phyloP scores from a whole-genome alignment of 345 rosid genomes.

The Balakata baccata region DNA sequence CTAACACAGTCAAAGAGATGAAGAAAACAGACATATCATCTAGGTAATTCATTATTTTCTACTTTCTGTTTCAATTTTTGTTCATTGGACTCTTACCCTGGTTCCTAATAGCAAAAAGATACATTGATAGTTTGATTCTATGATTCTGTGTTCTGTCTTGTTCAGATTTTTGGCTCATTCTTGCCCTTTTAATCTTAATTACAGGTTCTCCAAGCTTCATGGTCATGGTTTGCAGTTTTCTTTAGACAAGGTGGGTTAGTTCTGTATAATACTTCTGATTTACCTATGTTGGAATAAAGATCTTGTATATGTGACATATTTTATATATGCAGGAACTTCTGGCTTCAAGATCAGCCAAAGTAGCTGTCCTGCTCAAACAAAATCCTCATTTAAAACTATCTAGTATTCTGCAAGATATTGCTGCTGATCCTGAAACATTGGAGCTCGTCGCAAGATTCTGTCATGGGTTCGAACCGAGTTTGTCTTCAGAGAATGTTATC shows the following conservation, averaged over 20 bases:
- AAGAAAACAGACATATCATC: conserved; percentile 13
- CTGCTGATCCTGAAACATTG: conserved; percentile 51
- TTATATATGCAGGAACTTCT: conserved; percentile 43
- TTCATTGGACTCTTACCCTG: neutral
- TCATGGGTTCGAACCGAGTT: conserved; percentile 43
- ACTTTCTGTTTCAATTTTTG: neutral
- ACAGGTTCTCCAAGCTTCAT: conserved; percentile 42
- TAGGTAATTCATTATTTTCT: neutral
- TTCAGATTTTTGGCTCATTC: no score
- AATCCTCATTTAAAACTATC: conserved; percentile 31
- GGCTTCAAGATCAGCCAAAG: conserved; percentile 59
- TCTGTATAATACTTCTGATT: no score
- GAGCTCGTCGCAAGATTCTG: conserved; percentile 71
- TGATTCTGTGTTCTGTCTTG: no score
- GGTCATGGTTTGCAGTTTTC: conserved; percentile 41
- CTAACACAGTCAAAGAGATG: conserved; percentile 14
- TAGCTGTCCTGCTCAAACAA: conserved; percentile 45
- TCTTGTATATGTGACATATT: neutral
- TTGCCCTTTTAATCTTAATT: neutral
- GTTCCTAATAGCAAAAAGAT: no score
- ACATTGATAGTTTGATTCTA: no score
- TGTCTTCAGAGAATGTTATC: conserved; percentile 54
- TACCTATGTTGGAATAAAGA: neutral
- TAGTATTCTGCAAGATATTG: conserved; percentile 42
- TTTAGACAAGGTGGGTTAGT: conserved; percentile 37